These are phyloP conservation scores for Aspergillus fumigatus DNA, from an alignment of 2,329 filamentous ascomycete genomes.

Conservation along the genomic window DNA sequence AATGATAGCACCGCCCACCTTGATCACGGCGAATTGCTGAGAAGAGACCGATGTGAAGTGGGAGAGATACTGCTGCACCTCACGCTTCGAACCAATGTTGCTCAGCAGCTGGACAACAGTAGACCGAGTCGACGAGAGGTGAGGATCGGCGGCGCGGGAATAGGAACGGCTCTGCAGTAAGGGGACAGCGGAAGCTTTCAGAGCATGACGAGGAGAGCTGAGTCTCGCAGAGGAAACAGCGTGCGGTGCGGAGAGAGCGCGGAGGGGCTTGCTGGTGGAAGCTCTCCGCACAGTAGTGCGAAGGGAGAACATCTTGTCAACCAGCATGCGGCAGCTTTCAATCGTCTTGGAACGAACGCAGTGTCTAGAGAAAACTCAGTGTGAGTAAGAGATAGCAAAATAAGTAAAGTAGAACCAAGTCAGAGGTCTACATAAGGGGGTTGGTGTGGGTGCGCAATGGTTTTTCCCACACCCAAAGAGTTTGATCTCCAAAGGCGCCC, in stretches of 20 bases:
- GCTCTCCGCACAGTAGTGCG: slow-evolving; percentile 44
- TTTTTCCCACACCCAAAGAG: slow-evolving; percentile 4
- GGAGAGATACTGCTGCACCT: slow-evolving; percentile 95
- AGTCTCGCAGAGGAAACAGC: slow-evolving; percentile 28
- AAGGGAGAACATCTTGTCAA: slow-evolving; percentile 41
- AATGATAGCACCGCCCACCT: slow-evolving; percentile 93
- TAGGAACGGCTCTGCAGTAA: slow-evolving; percentile 38
- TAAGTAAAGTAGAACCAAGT: slow-evolving; percentile 4
- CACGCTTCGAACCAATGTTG: slow-evolving; percentile 92
- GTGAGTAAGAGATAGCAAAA: slow-evolving; percentile 3
- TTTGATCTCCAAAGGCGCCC: slow-evolving; percentile 5
- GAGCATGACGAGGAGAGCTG: slow-evolving; percentile 19
- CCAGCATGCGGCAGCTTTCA: slow-evolving; percentile 40
- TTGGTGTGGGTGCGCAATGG: slow-evolving; percentile 5
- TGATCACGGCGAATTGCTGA: slow-evolving; percentile 97
- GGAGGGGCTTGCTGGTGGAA: slow-evolving; percentile 37
- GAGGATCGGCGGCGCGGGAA: slow-evolving; percentile 43
- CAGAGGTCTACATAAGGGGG: slow-evolving; percentile 8
- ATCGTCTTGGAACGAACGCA: slow-evolving; percentile 15
- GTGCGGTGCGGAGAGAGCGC: slow-evolving; percentile 37
- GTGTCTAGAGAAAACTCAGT: slow-evolving; percentile 8
- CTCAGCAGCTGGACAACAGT: slow-evolving; percentile 87
- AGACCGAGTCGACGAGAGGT: slow-evolving; percentile 62
- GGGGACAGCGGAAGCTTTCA: slow-evolving; percentile 23
- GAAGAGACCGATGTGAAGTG: slow-evolving; percentile 96